Conservation (phyloP, 1,139 yeast species). For the Suhomyces bolitotheri region DNA sequence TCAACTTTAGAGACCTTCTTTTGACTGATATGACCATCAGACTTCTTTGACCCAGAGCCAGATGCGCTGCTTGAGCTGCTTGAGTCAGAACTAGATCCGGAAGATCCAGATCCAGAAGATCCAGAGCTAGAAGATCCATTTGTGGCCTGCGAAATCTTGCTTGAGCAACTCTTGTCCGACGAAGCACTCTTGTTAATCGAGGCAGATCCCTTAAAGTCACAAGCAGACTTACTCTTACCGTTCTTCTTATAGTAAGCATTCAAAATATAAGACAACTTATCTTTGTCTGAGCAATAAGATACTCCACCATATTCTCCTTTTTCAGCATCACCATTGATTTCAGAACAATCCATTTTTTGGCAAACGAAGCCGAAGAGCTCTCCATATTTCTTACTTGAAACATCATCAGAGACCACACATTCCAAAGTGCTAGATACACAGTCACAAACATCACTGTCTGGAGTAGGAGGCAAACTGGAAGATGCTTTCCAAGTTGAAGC, state of each 20-base stretch:
- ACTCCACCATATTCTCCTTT: constrained; percentile 43
- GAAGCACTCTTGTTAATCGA: constrained; percentile 29
- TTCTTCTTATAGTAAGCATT: constrained; percentile 41
- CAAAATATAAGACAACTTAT: constrained; percentile 42
- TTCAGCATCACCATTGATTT: constrained; percentile 38
- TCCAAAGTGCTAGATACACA: constrained; percentile 37
- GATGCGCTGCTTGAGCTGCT: constrained; percentile 27
- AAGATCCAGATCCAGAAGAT: constrained; percentile 21
- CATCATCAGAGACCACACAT: constrained; percentile 39
- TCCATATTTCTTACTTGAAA: constrained; percentile 34
- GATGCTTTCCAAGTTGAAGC: constrained; percentile 43
- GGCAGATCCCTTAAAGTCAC: constrained; percentile 46
- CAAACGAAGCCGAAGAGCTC: constrained; percentile 38
- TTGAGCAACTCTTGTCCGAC: constrained; percentile 33
- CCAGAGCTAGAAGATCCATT: constrained; percentile 21
- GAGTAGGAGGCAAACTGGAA: constrained; percentile 46
- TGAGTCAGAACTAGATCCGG: constrained; percentile 28
- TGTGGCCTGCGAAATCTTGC: constrained; percentile 28
- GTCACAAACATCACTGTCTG: constrained; percentile 40
- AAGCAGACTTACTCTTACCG: constrained; percentile 32
- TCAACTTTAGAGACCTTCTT: constrained; percentile 31
- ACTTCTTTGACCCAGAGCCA: constrained; percentile 21
- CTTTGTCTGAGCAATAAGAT: constrained; percentile 42
- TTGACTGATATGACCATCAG: constrained; percentile 25
- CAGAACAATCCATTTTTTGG: constrained; percentile 37